Base-by-base conservation (phyloP, 176 grass and related monocot species). In the Carex cristatella region DNA sequence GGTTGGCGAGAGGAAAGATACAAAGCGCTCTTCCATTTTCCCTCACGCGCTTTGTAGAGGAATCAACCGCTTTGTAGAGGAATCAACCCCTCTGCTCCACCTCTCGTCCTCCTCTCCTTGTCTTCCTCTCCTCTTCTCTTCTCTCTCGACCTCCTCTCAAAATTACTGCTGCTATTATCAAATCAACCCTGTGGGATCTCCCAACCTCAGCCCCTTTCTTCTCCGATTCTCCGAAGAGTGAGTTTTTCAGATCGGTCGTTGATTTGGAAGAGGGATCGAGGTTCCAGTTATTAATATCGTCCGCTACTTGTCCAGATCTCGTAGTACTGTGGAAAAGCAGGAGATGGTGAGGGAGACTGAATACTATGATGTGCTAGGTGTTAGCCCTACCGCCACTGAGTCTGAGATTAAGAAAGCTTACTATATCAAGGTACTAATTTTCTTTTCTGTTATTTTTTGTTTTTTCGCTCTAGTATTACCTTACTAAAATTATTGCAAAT, bases 391-490 rank as follows among this genome's bases (percentile, higher is more conserved):
- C 8, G 95, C 95, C 59, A 92, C 89, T 12, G 95, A 98, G 51
- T 87, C 93, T 10, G 93, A 98, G 84, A 98, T 98, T 86, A 98
- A 98, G 90, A 98, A 98, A 75, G 96, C 93, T 7, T 98, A 95
- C 81, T 95, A 98, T 84, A 86, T 92, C 44, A 98, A 95, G 96
- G 96, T 95, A 86, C 30, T 67, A 10, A 48, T 65, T 27, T 74
- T 38, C 79, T 70, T 65, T 30, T 58, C 9, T 16, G 10, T 51
- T 23, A 23, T 60, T 38, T 23, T 35, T 10, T 12, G 1, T 2
- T 0, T 5, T 40, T 40, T 40, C 38, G 38, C 2, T 0, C 18
- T 82, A 54, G n/a, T 31, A 7, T 18, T 71, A 16, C 69, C 11
- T 53, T 55, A 28, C 10, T 74, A 63, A 32, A 49, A 53, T 33